Percentiles rank a stretch among this genome's conserved stretches.
phyloP scores from a whole-genome alignment of 768 basidiomycete species.

The Hygrocybe coccinea region DNA sequence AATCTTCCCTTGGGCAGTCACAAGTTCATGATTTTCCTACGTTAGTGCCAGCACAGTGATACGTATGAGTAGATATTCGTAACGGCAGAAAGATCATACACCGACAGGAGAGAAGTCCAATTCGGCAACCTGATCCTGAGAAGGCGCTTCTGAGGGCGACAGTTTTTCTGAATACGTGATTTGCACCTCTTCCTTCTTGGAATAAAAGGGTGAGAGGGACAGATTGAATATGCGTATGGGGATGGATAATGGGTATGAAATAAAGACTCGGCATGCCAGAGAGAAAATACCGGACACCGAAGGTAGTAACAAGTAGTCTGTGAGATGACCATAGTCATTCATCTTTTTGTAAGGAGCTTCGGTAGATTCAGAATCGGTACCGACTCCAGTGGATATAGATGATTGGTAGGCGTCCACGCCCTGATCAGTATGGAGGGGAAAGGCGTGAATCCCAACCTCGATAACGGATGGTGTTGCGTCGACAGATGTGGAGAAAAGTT shows the following conservation, averaged over 20 bases:
- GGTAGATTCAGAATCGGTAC: conserved; percentile 37
- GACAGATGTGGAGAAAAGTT: conserved; percentile 26
- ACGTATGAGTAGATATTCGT: conserved; percentile 32
- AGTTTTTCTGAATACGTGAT: conserved; percentile 18
- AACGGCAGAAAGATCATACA: conserved; percentile 39
- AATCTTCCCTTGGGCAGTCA: not conserved
- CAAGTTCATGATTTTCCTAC: conserved; percentile 30
- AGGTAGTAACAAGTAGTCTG: conserved; percentile 33
- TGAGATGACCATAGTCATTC: conserved; percentile 13
- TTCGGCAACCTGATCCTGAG: conserved; percentile 6
- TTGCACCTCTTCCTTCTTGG: not conserved
- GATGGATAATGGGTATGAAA: conserved; percentile 47
- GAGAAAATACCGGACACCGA: conserved; percentile 42
- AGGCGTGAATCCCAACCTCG: conserved; percentile 20
- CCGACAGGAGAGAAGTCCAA: conserved; percentile 42
- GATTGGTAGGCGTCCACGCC: conserved; percentile 53
- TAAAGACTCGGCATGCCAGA: conserved; percentile 44
- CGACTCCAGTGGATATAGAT: conserved; percentile 41
- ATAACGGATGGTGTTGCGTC: conserved; percentile 23
- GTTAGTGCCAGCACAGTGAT: conserved; percentile 37
- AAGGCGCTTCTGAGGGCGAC: conserved; percentile 10
- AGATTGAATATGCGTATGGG: conserved; percentile 38
- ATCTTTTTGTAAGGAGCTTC: conserved; percentile 25
- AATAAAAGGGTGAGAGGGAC: conserved; percentile 13
- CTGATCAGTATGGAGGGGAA: conserved; percentile 32